Percentiles rank a stretch among this genome's conserved stretches.
phyloP scores from a whole-genome alignment of 2,329 filamentous ascomycete genomes.

The Colletotrichum sp. region DNA sequence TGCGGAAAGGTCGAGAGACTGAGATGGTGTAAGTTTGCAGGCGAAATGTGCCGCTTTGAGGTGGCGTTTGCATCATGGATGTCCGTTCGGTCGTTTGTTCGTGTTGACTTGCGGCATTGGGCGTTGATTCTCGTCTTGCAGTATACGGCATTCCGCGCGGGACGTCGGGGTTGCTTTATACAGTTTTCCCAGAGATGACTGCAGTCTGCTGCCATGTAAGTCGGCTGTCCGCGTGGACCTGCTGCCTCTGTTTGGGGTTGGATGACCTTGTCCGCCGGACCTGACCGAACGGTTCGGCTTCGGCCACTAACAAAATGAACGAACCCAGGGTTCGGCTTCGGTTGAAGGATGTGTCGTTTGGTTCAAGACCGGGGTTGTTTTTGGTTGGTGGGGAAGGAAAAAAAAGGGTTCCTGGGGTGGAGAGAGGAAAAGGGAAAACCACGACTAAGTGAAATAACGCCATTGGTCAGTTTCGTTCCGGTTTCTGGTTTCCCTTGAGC shows the following conservation, averaged over 20 bases:
- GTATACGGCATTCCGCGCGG: background rate
- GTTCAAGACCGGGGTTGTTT: background rate
- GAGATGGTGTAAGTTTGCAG: background rate
- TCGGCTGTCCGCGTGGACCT: background rate
- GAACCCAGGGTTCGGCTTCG: background rate
- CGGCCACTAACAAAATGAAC: background rate
- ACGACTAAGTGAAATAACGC: conserved; percentile 16
- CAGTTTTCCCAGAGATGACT: background rate
- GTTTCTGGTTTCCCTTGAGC: background rate
- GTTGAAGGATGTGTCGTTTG: background rate
- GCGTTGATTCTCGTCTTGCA: background rate
- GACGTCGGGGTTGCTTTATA: background rate
- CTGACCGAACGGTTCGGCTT: background rate
- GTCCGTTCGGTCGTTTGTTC: background rate
- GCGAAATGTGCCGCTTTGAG: background rate
- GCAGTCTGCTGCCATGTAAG: background rate
- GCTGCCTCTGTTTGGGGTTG: background rate
- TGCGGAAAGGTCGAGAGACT: background rate
- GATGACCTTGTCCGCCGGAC: background rate
- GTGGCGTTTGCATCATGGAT: background rate
- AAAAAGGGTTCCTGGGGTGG: background rate
- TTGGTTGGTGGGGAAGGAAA: background rate
- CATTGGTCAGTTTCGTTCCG: background rate
- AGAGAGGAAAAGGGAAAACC: background rate
- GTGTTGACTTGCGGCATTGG: background rate